These are phyloP conservation scores for Ustulina deusta DNA, from an alignment of 2,329 filamentous ascomycete genomes.

Conservation along the genomic window DNA sequence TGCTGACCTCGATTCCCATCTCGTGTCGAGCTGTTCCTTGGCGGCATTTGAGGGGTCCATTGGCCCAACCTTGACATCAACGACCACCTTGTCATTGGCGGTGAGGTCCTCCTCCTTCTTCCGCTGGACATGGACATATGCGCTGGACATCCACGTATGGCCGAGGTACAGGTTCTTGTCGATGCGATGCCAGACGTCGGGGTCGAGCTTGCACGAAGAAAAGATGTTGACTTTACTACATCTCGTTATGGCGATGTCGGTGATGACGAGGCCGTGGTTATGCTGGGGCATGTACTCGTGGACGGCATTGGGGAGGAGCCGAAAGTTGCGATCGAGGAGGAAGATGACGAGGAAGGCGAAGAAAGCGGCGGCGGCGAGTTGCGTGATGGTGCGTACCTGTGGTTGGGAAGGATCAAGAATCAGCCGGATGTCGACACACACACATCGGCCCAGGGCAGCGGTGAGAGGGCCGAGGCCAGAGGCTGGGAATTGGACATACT, in stretches of 20 bases:
- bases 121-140: slow-evolving; percentile 83
- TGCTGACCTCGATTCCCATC: slow-evolving; percentile 81
- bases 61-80: slow-evolving; percentile 81
- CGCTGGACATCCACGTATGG: slow-evolving; percentile 77
- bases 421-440: slow-evolving; percentile 24
- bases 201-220: slow-evolving; percentile 79
- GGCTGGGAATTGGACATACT: slow-evolving; percentile 41
- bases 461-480: too few relatives aligned
- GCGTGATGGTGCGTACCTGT: slow-evolving; percentile 76
- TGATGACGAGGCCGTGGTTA: slow-evolving; percentile 85
- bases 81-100: slow-evolving; percentile 79
- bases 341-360: slow-evolving; percentile 79
- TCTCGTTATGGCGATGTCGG: slow-evolving; percentile 81
- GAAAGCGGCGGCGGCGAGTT: slow-evolving; percentile 75
- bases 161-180: slow-evolving; percentile 91
- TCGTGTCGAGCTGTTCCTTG: slow-evolving; percentile 66
- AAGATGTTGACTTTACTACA: slow-evolving; percentile 82
- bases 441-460: background rate
- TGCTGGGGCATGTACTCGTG: slow-evolving; percentile 90
- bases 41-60: slow-evolving; percentile 73
- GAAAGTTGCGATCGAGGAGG: slow-evolving; percentile 88
- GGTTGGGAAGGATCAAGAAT: slow-evolving; percentile 7
- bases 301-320: slow-evolving; percentile 84
- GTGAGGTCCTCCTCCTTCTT: slow-evolving; percentile 88
- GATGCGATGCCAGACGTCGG: slow-evolving; percentile 80